A percentile compares a stretch with the other conserved stretches of the same genome.
These are phyloP conservation scores for Dendrobium huoshanense DNA, from an alignment of 106 monocot species.

Conservation along the genomic window DNA sequence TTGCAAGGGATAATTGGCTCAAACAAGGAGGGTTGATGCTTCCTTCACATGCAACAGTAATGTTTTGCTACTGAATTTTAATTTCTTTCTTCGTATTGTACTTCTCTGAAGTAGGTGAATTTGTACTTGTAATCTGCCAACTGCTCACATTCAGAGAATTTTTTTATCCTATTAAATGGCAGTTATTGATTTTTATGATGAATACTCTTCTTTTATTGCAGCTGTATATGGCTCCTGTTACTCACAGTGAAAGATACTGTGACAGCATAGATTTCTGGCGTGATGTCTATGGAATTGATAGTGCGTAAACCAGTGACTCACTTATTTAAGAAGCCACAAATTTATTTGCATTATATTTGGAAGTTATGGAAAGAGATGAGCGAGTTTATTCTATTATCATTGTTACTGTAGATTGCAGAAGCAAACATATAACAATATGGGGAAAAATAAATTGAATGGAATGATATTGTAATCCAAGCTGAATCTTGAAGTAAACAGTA, in stretches of 20 bases:
- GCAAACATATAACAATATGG: neutral
- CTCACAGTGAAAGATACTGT: constrained; percentile 73
- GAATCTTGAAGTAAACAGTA: neutral
- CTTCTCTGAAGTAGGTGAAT: neutral
- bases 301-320: constrained; percentile 40
- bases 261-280: constrained; percentile 94
- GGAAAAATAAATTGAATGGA: neutral
- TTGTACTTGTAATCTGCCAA: neutral
- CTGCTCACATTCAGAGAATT: neutral
- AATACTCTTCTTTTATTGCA: constrained; percentile 27
- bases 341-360: neutral
- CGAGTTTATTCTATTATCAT: neutral
- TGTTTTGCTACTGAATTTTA: neutral
- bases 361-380: neutral
- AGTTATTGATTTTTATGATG: neutral
- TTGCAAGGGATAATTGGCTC: constrained; percentile 92
- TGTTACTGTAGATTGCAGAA: neutral
- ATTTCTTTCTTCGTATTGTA: neutral
- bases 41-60: constrained; percentile 95
- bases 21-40: constrained; percentile 95
- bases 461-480: neutral
- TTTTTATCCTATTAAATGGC: neutral
- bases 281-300: constrained; percentile 93
- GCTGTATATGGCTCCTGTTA: constrained; percentile 96
- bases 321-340: neutral